Base-by-base conservation (phyloP, 331 rosid genomes). In the Pyracantha coccinea region DNA sequence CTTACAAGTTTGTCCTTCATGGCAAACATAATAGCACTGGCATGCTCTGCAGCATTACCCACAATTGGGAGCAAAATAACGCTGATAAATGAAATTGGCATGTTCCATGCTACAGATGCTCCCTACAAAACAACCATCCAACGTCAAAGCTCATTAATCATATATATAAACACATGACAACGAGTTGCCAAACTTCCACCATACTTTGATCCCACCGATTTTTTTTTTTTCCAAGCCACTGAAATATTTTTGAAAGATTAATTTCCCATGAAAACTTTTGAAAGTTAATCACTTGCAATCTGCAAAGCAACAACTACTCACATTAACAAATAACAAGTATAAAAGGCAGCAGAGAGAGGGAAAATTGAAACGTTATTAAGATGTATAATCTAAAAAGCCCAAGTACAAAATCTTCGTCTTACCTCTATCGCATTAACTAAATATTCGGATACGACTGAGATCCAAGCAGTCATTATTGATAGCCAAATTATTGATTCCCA, bases 1-100 rank as follows among this genome's bases (percentile, higher is more conserved):
- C 83, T 85, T 74, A 92, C 98, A 75, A 92, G 91, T 86, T 90
- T 92, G 80, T 90, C 98, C 84, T 92, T 90, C 91, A 89, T 82
- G 75, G 96, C 96, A 87, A 90, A 92, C 86, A 89, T 87, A 73
- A 89, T 53, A 62, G 95, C 95, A 76, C 96, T 90, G 59, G 96
- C 98, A 85, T 92, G 94, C 83, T 87, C 94, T 9, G 96, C 94
- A 54, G 94, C 97, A 83, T 92, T 88, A 65, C 92, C 94, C 83
- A 87, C 94, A 25, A 92, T 77, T 19, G 98, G 98, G 73, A 92
- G 98, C 86, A 92, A 77, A 77, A 92, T 82, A 58, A 92, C 96
- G 64, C 95, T 89, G 47, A 92, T 87, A 81, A 90, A 92, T 31
- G 92, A 16, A 21, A 92, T 72, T 10, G 96, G 92, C 68, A 90